A percentile compares a stretch with the other conserved stretches of the same genome.
Evolutionary conservation across 1,139 yeast species (phyloP).

Genomic region (Zhuliangozyma blackwelliae): DNA sequence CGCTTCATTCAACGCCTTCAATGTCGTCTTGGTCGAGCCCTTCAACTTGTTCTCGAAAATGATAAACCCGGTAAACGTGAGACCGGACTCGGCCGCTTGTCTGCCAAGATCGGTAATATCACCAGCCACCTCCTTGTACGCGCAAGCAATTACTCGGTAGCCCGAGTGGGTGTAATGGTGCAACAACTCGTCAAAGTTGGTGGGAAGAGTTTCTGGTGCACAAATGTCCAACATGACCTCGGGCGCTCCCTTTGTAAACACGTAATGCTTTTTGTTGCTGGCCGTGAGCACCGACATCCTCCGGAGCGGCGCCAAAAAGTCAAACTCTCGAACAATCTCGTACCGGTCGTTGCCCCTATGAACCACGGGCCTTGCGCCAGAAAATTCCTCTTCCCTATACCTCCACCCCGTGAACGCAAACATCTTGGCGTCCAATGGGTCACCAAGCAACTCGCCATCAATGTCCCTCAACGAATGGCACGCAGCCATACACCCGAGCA

Average conservation of each 20-base stretch:
- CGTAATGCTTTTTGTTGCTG: constrained; percentile 31
- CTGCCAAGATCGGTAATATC: constrained; percentile 27
- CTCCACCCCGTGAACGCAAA: constrained; percentile 82
- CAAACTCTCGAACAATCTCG: constrained; percentile 68
- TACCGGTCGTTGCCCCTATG: constrained; percentile 36
- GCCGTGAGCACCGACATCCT: constrained; percentile 78
- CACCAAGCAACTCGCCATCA: constrained; percentile 82
- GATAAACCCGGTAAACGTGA: constrained; percentile 81
- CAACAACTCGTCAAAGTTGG: constrained; percentile 66
- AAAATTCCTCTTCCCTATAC: constrained; percentile 57
- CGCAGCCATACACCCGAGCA: constrained; percentile 61
- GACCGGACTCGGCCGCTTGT: constrained; percentile 60
- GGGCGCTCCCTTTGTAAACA: constrained; percentile 94
- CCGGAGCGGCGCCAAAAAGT: constrained; percentile 78
- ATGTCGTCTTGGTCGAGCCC: constrained; percentile 57
- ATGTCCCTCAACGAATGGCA: constrained; percentile 85
- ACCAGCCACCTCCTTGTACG: constrained; percentile 43
- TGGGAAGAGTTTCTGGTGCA: constrained; percentile 63
- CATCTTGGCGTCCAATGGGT: constrained; percentile 91
- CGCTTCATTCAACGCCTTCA: constrained; percentile 57
- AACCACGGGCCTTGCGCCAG: constrained; percentile 18
- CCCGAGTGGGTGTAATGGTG: constrained; percentile 90
- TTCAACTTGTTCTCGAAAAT: constrained; percentile 89
- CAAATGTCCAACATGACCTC: constrained; percentile 88
- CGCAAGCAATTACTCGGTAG: constrained; percentile 92